Conservation (phyloP, 2,329 filamentous ascomycete species). For the Fusarium fujikuroi region DNA sequence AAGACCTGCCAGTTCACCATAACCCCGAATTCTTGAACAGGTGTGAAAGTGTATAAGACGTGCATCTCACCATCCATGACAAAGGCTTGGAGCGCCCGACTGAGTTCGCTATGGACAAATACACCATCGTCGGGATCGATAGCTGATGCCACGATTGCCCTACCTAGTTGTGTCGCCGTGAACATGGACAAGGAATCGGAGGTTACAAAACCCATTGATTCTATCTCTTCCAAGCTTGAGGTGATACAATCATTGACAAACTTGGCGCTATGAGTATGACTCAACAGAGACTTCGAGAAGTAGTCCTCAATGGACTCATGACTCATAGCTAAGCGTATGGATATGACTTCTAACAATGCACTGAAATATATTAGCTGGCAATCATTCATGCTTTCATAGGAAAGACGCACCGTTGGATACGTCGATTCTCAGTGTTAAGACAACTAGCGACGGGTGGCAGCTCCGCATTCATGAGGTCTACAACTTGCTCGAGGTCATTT, state of each 20-base stretch:
- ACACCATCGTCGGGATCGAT: constrained; percentile 80
- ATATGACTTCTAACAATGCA: constrained; percentile 76
- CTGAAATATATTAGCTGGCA: constrained; percentile 51
- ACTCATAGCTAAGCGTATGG: constrained; percentile 74
- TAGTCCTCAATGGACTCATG: constrained; percentile 74
- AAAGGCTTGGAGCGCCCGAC: constrained; percentile 74
- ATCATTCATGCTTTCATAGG: neutral
- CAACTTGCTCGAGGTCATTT: constrained; percentile 74
- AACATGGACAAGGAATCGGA: constrained; percentile 63
- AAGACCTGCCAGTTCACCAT: constrained; percentile 78
- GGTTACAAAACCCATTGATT: constrained; percentile 64
- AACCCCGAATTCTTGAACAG: constrained; percentile 67
- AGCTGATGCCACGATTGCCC: constrained; percentile 77
- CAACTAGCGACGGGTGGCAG: constrained; percentile 77
- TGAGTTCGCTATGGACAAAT: constrained; percentile 76
- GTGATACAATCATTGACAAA: constrained; percentile 65
- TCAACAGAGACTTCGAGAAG: constrained; percentile 73
- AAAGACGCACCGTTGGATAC: constrained; percentile 68
- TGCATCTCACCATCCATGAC: constrained; percentile 87
- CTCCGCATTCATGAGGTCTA: constrained; percentile 77
- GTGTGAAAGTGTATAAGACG: constrained; percentile 80
- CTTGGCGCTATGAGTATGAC: constrained; percentile 62
- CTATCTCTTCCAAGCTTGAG: constrained; percentile 68
- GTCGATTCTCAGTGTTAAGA: constrained; percentile 72
- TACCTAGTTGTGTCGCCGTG: constrained; percentile 72